Evolutionary conservation across 2,329 filamentous ascomycete species (phyloP).

Genomic region (Sphaerulina populicola): DNA sequence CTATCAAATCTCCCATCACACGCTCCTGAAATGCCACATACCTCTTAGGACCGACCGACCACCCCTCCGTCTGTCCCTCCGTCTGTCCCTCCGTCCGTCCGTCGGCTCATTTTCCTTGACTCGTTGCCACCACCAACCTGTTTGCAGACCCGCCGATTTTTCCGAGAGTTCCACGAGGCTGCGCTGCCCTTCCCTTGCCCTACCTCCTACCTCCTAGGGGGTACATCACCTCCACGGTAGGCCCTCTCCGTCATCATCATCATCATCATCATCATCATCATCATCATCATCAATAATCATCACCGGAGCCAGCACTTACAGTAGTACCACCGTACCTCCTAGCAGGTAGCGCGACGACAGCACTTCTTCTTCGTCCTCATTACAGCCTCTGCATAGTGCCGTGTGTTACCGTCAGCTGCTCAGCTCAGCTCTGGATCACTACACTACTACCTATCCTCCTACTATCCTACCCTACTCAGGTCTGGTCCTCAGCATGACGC

Average conservation of each 20-base stretch:
- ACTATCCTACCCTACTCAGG: neutral
- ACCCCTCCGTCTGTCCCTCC: neutral
- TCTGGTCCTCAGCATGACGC: neutral
- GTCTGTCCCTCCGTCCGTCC: neutral
- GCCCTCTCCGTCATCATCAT: neutral
- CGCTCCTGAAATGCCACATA: too few species aligned
- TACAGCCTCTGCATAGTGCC: neutral
- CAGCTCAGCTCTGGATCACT: neutral
- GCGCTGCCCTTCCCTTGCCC: neutral
- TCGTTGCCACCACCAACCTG: neutral
- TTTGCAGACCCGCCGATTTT: neutral
- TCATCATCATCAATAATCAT: neutral
- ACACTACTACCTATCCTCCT: too few species aligned
- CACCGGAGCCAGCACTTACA: neutral
- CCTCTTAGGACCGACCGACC: too few species aligned
- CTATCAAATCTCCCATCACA: too few species aligned
- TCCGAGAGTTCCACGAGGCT: neutral
- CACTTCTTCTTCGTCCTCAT: neutral
- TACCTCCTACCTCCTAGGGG: too few species aligned
- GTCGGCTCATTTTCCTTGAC: neutral
- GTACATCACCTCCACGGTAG: too few species aligned
- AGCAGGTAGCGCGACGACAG: neutral
- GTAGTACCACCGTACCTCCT: neutral
- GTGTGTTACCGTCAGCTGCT: constrained; percentile 5
- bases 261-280: neutral